Conservation (phyloP, 2,329 filamentous ascomycete genomes). For the Plectosphaerella sp. region DNA sequence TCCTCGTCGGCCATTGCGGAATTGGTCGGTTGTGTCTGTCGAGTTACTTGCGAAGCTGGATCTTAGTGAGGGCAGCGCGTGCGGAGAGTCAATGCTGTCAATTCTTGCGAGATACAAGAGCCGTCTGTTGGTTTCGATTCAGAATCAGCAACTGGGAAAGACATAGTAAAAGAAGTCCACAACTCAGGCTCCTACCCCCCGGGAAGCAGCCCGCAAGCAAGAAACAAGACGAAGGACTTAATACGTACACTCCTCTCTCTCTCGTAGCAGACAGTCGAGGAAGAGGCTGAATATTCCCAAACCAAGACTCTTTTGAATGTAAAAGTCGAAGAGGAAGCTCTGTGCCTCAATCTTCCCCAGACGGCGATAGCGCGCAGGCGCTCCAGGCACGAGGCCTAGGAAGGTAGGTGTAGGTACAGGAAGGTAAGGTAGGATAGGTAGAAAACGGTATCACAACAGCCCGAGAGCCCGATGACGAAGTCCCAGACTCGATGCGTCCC, state of each 20-base stretch:
- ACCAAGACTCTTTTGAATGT: slow-evolving; percentile 10
- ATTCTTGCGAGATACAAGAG: slow-evolving; percentile 30
- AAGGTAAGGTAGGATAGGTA: background rate
- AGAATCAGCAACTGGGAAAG: slow-evolving; percentile 24
- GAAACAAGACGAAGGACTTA: slow-evolving; percentile 30
- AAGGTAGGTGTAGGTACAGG: slow-evolving; percentile 14
- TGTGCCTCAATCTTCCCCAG: slow-evolving; percentile 44
- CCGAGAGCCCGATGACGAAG: background rate
- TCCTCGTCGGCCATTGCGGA: slow-evolving; percentile 63
- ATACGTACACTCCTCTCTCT: slow-evolving; percentile 51
- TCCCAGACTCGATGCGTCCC: no score
- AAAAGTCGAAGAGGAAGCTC: slow-evolving; percentile 58
- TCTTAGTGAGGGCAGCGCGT: slow-evolving; percentile 2
- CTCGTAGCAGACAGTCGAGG: slow-evolving; percentile 13
- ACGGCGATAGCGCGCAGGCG: slow-evolving; percentile 4
- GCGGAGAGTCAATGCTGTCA: slow-evolving; percentile 9
- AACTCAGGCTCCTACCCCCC: no score
- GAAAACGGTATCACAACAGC: background rate
- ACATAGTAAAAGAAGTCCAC: background rate
- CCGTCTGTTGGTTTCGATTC: slow-evolving; percentile 25
- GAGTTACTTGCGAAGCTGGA: slow-evolving; percentile 6
- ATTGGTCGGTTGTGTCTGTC: slow-evolving; percentile 9
- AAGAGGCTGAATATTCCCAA: slow-evolving; percentile 13
- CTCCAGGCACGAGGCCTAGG: slow-evolving; percentile 5
- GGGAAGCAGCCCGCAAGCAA: slow-evolving; percentile 11